A percentile compares a stretch with the other conserved stretches of the same genome.
Evolutionary conservation across 1,139 yeast species (phyloP).

Genomic region (Debaryomyces fabryi): DNA sequence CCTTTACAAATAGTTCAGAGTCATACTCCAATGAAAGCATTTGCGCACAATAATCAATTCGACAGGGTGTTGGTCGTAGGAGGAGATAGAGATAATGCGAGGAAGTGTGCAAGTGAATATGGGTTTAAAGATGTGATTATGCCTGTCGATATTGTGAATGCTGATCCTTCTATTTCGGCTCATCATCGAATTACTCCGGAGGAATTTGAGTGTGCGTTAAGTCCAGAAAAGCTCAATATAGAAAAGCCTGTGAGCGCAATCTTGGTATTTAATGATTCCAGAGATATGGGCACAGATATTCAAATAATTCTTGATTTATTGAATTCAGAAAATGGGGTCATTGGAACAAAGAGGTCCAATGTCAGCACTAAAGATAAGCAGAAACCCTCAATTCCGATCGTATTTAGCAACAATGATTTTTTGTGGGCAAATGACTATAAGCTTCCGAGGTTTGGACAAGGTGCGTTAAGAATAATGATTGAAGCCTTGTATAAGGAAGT

Average conservation of each 20-base stretch:
- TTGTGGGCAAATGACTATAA: slow-evolving; percentile 87
- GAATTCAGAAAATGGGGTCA: slow-evolving; percentile 60
- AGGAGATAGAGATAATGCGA: slow-evolving; percentile 69
- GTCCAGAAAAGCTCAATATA: slow-evolving; percentile 29
- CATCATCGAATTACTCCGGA: slow-evolving; percentile 57
- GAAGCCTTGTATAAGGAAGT: slow-evolving; percentile 64
- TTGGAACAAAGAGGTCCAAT: slow-evolving; percentile 60
- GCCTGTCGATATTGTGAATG: slow-evolving; percentile 69
- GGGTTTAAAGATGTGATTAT: slow-evolving; percentile 82
- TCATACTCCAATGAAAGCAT: slow-evolving; percentile 83
- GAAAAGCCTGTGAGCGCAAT: slow-evolving; percentile 69
- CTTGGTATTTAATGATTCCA: slow-evolving; percentile 86
- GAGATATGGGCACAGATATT: slow-evolving; percentile 85
- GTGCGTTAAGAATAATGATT: slow-evolving; percentile 73
- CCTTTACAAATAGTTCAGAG: slow-evolving; percentile 79
- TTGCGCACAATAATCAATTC: slow-evolving; percentile 48
- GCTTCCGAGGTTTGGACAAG: slow-evolving; percentile 89
- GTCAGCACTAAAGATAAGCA: slow-evolving; percentile 15
- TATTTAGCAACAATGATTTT: slow-evolving; percentile 85
- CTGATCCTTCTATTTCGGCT: slow-evolving; percentile 68
- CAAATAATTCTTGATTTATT: slow-evolving; percentile 78
- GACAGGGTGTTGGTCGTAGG: slow-evolving; percentile 80
- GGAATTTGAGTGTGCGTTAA: slow-evolving; percentile 52
- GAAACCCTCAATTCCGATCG: slow-evolving; percentile 73
- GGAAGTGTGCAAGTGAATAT: slow-evolving; percentile 72